phyloP scores from a whole-genome alignment of 2,329 filamentous ascomycete species.

The Pestalotiopsis fici region DNA sequence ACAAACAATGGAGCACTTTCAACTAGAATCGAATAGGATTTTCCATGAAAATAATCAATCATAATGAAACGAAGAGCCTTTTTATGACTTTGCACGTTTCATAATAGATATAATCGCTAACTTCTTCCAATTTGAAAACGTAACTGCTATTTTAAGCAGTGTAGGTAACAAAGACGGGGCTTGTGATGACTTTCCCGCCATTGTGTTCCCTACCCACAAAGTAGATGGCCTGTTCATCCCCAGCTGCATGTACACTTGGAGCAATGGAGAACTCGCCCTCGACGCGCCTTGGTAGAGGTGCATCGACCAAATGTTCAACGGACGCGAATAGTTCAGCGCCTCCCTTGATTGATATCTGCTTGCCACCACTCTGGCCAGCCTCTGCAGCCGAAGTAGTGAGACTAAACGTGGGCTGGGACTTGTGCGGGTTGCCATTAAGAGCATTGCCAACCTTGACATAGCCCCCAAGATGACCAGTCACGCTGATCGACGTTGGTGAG shows the following conservation, averaged over 20 bases:
- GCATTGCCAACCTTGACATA: not conserved
- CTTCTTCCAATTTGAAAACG: no score
- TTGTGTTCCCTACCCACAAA: slow-evolving; percentile 1
- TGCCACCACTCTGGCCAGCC: not conserved
- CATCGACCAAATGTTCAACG: not conserved
- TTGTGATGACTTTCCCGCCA: not conserved
- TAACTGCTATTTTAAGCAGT: not conserved
- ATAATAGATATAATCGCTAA: no score
- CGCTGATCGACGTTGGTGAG: not conserved
- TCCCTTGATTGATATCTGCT: not conserved
- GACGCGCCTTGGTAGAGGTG: not conserved
- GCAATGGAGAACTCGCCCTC: not conserved
- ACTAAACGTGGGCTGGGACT: not conserved
- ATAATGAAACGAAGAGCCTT: no score
- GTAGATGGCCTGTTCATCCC: not conserved
- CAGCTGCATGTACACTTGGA: not conserved
- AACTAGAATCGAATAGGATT: no score
- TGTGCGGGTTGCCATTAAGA: not conserved
- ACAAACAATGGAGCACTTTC: no score
- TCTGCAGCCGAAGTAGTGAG: not conserved
- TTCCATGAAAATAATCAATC: no score
- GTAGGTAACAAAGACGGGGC: not conserved
- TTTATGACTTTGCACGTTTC: no score
- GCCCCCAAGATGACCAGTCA: not conserved
- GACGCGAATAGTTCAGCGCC: not conserved